Evolutionary conservation across 441 rosid species (phyloP), one percentile per base, ranked within the genome.

Genomic region (Populus hybrid): DNA sequence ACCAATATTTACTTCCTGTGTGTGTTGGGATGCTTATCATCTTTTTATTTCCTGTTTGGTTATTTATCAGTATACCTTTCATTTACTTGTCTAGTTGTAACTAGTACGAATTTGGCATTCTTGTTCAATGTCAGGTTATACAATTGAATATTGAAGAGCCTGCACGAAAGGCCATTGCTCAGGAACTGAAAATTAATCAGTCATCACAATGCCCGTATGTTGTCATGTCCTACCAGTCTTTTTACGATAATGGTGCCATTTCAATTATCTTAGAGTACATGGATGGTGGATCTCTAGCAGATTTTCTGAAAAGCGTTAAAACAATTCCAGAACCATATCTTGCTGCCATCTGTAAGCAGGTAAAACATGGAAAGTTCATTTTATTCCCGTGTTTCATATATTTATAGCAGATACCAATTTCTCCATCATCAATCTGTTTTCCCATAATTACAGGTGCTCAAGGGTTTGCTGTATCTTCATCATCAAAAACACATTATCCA

Each of bases 261-360:
- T 95, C 98, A 42, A 90, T 94, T 35, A 89, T 95, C 80, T 88
- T 95, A 82, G 99, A 95, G 87, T 95, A 95, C 78, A 95, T 95
- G 99, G 99, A 95, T 80, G 98, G 98, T 14, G 99, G 99, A 77
- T 95, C 99, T 64, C 84, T 94, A 61, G 97, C 90, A 28, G 99
- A 95, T 83, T 89, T 94, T 82, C 89, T 95, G 79, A 92, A 81
- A 79, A 89, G 83, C 65, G 97, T 91, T 61, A 90, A 79, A 84
- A 79, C 88, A 75, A 91, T 95, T 78, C 95, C 97, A 54, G 99
- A 95, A 76, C 76, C 87, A 59, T 85, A 86, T 87, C 92, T 95
- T 82, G 93, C 99, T 40, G 95, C 90, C 76, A 92, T 95, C 69
- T 88, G 90, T 83, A 91, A 89, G 80, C 98, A 95, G 97, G 99